Base-by-base conservation (phyloP, 2,329 filamentous ascomycete species). In the Daldinia eschscholtzii region DNA sequence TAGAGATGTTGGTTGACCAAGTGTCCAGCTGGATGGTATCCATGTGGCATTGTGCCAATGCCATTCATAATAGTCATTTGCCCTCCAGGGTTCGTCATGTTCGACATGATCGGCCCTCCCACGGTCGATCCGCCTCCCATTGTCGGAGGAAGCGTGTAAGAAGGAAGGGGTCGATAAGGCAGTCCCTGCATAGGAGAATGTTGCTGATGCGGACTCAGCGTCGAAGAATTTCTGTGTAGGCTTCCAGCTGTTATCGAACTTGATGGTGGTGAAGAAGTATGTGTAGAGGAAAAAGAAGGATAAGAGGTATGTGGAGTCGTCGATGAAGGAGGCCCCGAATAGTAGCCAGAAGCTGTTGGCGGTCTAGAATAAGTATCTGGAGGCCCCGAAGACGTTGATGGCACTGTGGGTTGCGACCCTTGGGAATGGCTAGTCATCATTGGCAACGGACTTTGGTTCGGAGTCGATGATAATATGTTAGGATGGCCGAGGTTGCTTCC, bases 31-130 rank as follows among this genome's bases (percentile, higher is more conserved):
- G 42, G 35, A 85, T 73, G 57, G 30, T 90, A 78, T 82, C 88
- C 77, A 82, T 90, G 80, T 78, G 73, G 64, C 35, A 84, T 83
- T 4, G 84, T 80, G 74, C 88, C 84, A 80, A 92, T 80, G 7
- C 70, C 62, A 3, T 89, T 88, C 37, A 95, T 88, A 68, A 96
- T 82, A 6, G 91, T 86, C 84, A 96, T 89, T 67, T 91, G 91
- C 5, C 86, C 86, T 60, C 88, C 88, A 0, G 93, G 93, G 67
- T 90, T 92, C 74, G 91, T 88, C 28, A 96, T 86, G 76, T 95
- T 96, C 15, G 92, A 91, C 83, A 95, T 89, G 30, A 95, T 89
- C 0, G 91, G 89, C 44, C 84, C 82, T 83, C 90, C 86, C n/a
- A 85, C 82, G 2, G 91, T 86, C 28, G 46, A 50, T 13, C 46